Percentiles rank a stretch among this genome's conserved stretches.
Evolutionary conservation across 768 basidiomycete genomes (phyloP).

Genomic region (Exidia glandulosa): DNA sequence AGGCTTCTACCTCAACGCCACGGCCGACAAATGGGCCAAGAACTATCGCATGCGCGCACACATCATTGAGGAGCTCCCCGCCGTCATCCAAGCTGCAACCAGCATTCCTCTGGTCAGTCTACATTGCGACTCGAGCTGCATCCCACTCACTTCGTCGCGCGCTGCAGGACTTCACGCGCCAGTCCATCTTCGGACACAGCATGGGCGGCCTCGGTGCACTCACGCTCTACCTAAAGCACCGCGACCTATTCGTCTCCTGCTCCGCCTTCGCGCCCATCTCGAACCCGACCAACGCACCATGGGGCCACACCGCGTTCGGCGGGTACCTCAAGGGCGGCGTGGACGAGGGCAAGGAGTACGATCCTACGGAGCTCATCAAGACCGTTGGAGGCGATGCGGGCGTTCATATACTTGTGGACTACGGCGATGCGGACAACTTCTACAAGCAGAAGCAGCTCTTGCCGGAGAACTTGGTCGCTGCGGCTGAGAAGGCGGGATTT

Average conservation of each 20-base stretch:
- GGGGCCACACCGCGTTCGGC: constrained; percentile 86
- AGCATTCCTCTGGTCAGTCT: constrained; percentile 59
- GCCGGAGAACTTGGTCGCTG: constrained; percentile 79
- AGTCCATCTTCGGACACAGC: constrained; percentile 90
- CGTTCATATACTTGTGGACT: constrained; percentile 78
- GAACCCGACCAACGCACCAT: constrained; percentile 78
- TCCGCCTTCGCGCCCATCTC: constrained; percentile 83
- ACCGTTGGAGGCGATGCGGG: constrained; percentile 32
- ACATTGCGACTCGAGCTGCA: not conserved
- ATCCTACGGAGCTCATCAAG: constrained; percentile 78
- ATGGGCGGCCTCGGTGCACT: constrained; percentile 98
- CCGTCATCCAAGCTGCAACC: constrained; percentile 57
- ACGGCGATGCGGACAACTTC: constrained; percentile 74
- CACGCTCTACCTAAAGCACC: constrained; percentile 68
- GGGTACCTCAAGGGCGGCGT: constrained; percentile 74
- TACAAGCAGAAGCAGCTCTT: constrained; percentile 79
- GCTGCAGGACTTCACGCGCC: constrained; percentile 62
- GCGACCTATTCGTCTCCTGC: constrained; percentile 67
- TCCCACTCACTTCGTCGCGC: constrained; percentile 23
- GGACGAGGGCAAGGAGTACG: constrained; percentile 69
- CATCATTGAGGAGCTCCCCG: constrained; percentile 74
- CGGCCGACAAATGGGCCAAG: constrained; percentile 54
- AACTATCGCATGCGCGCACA: constrained; percentile 87
- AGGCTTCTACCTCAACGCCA: constrained; percentile 94
- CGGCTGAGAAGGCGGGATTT: constrained; percentile 62